A percentile compares a stretch with the other conserved stretches of the same genome.
phyloP scores from a whole-genome alignment of 306 rosid species.

The Cicer cuneatum region DNA sequence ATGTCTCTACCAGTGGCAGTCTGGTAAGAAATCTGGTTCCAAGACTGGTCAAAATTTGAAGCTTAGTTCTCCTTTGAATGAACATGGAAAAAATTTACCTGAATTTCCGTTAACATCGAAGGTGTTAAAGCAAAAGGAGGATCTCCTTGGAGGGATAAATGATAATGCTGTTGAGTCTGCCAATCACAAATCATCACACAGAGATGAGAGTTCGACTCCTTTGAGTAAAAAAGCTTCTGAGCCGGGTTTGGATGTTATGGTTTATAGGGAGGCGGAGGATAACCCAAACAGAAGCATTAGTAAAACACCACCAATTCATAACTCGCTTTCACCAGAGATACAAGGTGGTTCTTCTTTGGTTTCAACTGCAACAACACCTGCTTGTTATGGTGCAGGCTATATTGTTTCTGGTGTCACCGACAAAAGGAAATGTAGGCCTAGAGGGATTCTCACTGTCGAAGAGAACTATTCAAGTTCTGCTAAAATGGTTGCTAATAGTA shows the following conservation, averaged over 20 bases:
- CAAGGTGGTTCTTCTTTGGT: conserved; percentile 64
- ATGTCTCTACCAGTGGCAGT: conserved; percentile 68
- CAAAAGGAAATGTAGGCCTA: conserved; percentile 87
- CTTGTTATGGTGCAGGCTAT: conserved; percentile 85
- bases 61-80: conserved; percentile 48
- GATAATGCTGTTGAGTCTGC: conserved; percentile 41
- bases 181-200: conserved; percentile 39
- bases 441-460: conserved; percentile 74
- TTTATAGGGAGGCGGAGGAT: conserved; percentile 47
- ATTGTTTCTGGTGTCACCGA: conserved; percentile 79
- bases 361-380: conserved; percentile 56
- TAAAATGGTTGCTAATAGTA: conserved; percentile 48
- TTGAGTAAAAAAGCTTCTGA: conserved; percentile 49
- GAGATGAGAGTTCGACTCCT: conserved; percentile 56
- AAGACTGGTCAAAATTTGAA: conserved; percentile 48
- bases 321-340: conserved; percentile 83
- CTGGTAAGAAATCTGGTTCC: conserved; percentile 57
- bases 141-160: conserved; percentile 41
- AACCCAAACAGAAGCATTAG: conserved; percentile 44
- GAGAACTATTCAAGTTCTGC: conserved; percentile 52
- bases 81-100: conserved; percentile 35
- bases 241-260: conserved; percentile 41
- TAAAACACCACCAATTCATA: conserved; percentile 76
- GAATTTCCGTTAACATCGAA: conserved; percentile 44
- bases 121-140: conserved; percentile 48